phyloP scores from a whole-genome alignment of 768 basidiomycete genomes.

The Dentipellis sp. region DNA sequence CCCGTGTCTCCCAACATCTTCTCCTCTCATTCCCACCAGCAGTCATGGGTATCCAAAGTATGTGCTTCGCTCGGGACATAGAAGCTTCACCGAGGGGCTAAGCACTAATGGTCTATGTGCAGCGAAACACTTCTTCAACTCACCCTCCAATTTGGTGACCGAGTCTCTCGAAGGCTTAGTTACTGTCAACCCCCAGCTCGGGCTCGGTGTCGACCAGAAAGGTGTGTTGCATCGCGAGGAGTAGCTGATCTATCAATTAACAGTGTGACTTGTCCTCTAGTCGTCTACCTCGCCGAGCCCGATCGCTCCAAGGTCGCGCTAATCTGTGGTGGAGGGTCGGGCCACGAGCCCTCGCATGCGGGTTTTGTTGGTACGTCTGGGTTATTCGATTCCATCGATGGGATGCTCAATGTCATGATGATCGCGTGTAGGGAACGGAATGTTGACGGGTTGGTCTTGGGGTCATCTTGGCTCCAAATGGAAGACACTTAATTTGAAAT shows the following conservation, averaged over 20 bases:
- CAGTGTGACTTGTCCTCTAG: slow-evolving; percentile 31
- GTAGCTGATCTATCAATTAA: not conserved
- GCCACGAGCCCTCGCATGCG: slow-evolving; percentile 88
- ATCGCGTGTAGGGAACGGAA: slow-evolving; percentile 49
- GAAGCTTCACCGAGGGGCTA: too few species aligned
- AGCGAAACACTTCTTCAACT: slow-evolving; percentile 75
- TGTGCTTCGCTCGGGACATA: not conserved
- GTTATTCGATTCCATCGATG: not conserved
- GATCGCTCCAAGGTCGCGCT: slow-evolving; percentile 64
- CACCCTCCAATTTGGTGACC: slow-evolving; percentile 57
- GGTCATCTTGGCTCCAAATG: not conserved
- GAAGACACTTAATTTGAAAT: not conserved
- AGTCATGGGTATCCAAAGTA: slow-evolving; percentile 5
- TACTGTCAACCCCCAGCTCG: slow-evolving; percentile 59
- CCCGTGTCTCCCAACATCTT: not conserved
- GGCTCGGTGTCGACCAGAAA: slow-evolving; percentile 63
- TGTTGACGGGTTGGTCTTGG: slow-evolving; percentile 50
- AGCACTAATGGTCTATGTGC: not conserved
- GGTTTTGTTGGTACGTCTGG: slow-evolving; percentile 69
- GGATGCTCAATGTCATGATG: not conserved
- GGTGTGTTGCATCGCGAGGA: slow-evolving; percentile 34
- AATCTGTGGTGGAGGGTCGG: slow-evolving; percentile 78
- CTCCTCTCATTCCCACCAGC: not conserved
- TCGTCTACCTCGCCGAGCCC: slow-evolving; percentile 48
- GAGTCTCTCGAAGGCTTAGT: slow-evolving; percentile 73